A percentile compares a stretch with the other conserved stretches of the same genome.
Conservation (phyloP, 2,329 filamentous ascomycete genomes). For the Curvularia sp. region DNA sequence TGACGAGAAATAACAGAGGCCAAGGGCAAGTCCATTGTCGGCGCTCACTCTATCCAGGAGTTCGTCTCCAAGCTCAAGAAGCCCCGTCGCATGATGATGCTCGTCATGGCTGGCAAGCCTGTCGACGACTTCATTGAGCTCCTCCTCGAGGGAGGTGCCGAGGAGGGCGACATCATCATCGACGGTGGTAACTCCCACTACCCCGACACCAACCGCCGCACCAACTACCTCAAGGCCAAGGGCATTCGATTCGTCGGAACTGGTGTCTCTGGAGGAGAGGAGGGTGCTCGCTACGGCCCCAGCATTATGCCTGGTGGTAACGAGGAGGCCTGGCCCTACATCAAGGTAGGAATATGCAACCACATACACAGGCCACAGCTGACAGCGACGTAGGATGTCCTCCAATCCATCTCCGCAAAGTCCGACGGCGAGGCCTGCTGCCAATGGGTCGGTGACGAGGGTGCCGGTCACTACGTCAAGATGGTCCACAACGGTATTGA, state of each 20-base stretch:
- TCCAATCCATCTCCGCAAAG: conserved; percentile 98
- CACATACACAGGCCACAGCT: conserved; percentile 15
- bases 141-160: conserved; percentile 66
- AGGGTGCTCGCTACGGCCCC: conserved; percentile 96
- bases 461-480: conserved; percentile 99
- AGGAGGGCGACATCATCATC: conserved; percentile 91
- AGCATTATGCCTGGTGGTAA: conserved; percentile 99
- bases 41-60: conserved; percentile 91
- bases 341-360: conserved; percentile 65
- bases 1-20: conserved; percentile 53
- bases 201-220: conserved; percentile 98
- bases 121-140: conserved; percentile 99
- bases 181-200: conserved; percentile 99
- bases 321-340: conserved; percentile 95
- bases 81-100: conserved; percentile 95
- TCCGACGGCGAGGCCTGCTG: conserved; percentile 97
- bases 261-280: conserved; percentile 98
- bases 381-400: conserved; percentile 70
- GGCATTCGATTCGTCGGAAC: conserved; percentile 94
- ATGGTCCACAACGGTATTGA: conserved; percentile 99
- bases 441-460: conserved; percentile 99
- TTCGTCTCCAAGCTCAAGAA: conserved; percentile 97
- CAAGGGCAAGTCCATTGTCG: conserved; percentile 86
- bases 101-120: conserved; percentile 97
- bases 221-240: conserved; percentile 84